Evolutionary conservation across 2,329 filamentous ascomycete genomes (phyloP).

Genomic region (Byssothecium circinans): DNA sequence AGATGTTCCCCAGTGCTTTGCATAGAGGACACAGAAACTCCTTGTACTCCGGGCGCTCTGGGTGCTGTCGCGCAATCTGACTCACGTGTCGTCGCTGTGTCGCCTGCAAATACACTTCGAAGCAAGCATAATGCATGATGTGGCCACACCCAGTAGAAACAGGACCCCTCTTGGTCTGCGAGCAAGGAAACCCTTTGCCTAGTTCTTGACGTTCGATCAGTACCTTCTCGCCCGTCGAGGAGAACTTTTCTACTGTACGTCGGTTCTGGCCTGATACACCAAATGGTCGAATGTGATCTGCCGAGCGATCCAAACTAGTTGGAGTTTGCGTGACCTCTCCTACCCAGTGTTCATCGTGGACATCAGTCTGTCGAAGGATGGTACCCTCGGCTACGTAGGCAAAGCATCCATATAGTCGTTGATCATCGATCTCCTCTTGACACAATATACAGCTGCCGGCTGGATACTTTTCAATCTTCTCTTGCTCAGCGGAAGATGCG

Average conservation of each 20-base stretch:
- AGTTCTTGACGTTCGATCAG: constrained; percentile 77
- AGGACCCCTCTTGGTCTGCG: constrained; percentile 69
- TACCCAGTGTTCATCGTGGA: constrained; percentile 79
- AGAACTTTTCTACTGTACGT: constrained; percentile 73
- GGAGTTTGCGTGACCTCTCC: constrained; percentile 80
- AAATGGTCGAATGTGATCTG: constrained; percentile 82
- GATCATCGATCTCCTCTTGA: constrained; percentile 92
- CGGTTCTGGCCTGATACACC: constrained; percentile 88
- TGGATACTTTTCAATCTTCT: constrained; percentile 86
- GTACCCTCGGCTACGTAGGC: constrained; percentile 83
- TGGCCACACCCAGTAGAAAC: constrained; percentile 92
- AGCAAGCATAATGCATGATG: constrained; percentile 97
- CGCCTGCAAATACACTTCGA: constrained; percentile 86
- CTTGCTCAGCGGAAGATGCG: constrained; percentile 63
- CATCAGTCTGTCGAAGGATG: constrained; percentile 83
- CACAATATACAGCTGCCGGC: constrained; percentile 92
- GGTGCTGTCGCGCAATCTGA: constrained; percentile 93
- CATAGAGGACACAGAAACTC: constrained; percentile 97
- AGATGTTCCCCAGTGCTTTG: constrained; percentile 93
- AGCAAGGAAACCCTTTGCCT: constrained; percentile 82
- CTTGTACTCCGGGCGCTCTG: constrained; percentile 74
- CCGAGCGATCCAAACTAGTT: constrained; percentile 78
- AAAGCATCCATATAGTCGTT: constrained; percentile 88
- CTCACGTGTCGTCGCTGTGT: constrained; percentile 82
- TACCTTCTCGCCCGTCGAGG: constrained; percentile 70